Conservation (phyloP, 805 yeast genomes). For the Candida argentea region DNA sequence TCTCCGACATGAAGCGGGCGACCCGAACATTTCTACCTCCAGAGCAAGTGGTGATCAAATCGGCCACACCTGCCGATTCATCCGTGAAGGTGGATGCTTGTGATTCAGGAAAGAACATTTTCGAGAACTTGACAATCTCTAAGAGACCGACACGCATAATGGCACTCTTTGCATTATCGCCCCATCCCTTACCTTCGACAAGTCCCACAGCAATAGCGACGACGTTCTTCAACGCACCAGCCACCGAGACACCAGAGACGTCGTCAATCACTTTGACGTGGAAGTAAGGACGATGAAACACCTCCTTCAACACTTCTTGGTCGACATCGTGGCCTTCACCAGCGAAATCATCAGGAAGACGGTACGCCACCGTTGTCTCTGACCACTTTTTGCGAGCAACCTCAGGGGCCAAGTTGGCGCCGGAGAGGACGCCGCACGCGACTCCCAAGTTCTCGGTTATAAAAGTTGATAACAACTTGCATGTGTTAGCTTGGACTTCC, state of each 20-base stretch:
- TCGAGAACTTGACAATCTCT: conserved; percentile 33
- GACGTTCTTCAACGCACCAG: conserved; percentile 38
- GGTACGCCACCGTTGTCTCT: conserved; percentile 36
- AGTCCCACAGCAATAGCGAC: conserved; percentile 38
- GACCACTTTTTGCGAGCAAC: conserved; percentile 39
- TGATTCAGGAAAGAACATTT: conserved; percentile 26
- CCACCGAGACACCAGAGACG: conserved; percentile 36
- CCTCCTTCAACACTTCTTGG: conserved; percentile 27
- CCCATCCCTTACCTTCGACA: conserved; percentile 40
- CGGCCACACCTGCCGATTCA: conserved; percentile 39
- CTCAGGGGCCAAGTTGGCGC: conserved; percentile 39
- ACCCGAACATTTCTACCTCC: conserved; percentile 40
- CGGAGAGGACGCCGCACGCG: conserved; percentile 36
- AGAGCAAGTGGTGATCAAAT: conserved; percentile 36
- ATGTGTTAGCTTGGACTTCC: conserved; percentile 33
- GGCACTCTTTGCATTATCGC: conserved; percentile 40
- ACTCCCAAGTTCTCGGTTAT: conserved; percentile 35
- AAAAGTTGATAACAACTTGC: conserved; percentile 33
- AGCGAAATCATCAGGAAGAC: conserved; percentile 25
- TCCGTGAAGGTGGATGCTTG: conserved; percentile 29
- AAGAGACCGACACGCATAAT: conserved; percentile 36
- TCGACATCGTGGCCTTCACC: conserved; percentile 35
- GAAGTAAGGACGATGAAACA: conserved; percentile 38
- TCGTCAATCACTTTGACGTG: conserved; percentile 36
- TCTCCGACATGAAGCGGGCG: conserved; percentile 35